These are phyloP conservation scores for Fonsecaea monophora DNA, from an alignment of 2,329 filamentous ascomycete species.

Conservation along the genomic window DNA sequence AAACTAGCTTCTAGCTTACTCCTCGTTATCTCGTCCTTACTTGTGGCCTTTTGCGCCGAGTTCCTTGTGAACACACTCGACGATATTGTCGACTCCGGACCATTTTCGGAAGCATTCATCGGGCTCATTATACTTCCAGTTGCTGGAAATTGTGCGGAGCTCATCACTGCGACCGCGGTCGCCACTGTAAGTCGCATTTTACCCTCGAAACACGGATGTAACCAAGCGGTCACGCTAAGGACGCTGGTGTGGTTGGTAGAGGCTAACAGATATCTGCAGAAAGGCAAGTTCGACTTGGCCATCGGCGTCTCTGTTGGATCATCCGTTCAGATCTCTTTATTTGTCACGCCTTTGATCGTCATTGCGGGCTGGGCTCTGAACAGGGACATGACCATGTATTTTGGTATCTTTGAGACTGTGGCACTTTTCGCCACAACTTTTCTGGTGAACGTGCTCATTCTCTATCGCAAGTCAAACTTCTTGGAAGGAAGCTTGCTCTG, in stretches of 20 bases:
- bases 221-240: background rate
- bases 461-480: conserved; percentile 64
- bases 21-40: conserved; percentile 71
- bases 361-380: conserved; percentile 79
- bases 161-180: conserved; percentile 71
- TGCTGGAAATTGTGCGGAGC: conserved; percentile 79
- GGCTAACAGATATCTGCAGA: conserved; percentile 54
- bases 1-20: conserved; percentile 73
- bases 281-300: conserved; percentile 71
- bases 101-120: conserved; percentile 80
- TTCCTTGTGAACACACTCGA: conserved; percentile 79
- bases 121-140: conserved; percentile 79
- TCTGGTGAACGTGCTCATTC: conserved; percentile 72
- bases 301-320: conserved; percentile 83
- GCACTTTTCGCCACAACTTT: conserved; percentile 77
- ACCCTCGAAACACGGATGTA: background rate
- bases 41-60: conserved; percentile 76
- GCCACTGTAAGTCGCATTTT: background rate
- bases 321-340: conserved; percentile 80
- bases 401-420: conserved; percentile 79
- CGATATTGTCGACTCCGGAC: conserved; percentile 68
- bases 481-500: conserved; percentile 67
- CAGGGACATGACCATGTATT: conserved; percentile 76
- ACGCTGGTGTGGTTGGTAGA: background rate
- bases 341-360: conserved; percentile 79